Conservation (phyloP, 2,329 filamentous ascomycete genomes). For the Dactylellina cionopaga region DNA sequence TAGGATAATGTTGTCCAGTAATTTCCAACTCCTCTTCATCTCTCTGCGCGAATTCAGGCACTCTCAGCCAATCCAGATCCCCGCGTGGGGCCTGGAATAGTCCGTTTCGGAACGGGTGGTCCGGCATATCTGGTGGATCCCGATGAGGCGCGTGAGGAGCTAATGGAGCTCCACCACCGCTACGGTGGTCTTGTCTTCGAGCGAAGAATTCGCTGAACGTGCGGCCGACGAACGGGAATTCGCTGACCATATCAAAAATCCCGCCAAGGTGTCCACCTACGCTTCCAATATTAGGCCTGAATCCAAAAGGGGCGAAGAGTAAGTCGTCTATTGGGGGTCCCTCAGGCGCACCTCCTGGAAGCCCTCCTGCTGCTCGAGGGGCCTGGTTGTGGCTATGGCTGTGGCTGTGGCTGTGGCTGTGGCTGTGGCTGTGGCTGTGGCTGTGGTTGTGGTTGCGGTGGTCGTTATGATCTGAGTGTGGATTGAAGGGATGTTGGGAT, state of each 20-base stretch:
- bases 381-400: slow-evolving; percentile 39
- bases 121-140: slow-evolving; percentile 55
- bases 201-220: slow-evolving; percentile 55
- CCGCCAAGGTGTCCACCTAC: slow-evolving; percentile 45
- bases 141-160: slow-evolving; percentile 55
- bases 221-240: slow-evolving; percentile 29
- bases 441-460: slow-evolving; percentile 44
- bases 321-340: slow-evolving; percentile 51
- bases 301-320: slow-evolving; percentile 46
- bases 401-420: too few relatives aligned
- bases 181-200: neutral
- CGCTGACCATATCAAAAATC: slow-evolving; percentile 36
- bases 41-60: slow-evolving; percentile 59
- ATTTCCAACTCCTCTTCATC: slow-evolving; percentile 61
- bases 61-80: slow-evolving; percentile 57
- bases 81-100: slow-evolving; percentile 55
- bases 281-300: slow-evolving; percentile 54
- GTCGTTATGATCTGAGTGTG: slow-evolving; percentile 58
- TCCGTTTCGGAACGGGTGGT: slow-evolving; percentile 25
- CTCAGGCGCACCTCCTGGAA: slow-evolving; percentile 53
- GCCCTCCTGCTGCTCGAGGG: slow-evolving; percentile 30
- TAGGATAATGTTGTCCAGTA: slow-evolving; percentile 59
- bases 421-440: too few relatives aligned
- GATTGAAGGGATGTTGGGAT: slow-evolving; percentile 58
- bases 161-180: neutral